Base-by-base conservation (phyloP, 2,329 filamentous ascomycete species). In the Coniochaeta sp. region DNA sequence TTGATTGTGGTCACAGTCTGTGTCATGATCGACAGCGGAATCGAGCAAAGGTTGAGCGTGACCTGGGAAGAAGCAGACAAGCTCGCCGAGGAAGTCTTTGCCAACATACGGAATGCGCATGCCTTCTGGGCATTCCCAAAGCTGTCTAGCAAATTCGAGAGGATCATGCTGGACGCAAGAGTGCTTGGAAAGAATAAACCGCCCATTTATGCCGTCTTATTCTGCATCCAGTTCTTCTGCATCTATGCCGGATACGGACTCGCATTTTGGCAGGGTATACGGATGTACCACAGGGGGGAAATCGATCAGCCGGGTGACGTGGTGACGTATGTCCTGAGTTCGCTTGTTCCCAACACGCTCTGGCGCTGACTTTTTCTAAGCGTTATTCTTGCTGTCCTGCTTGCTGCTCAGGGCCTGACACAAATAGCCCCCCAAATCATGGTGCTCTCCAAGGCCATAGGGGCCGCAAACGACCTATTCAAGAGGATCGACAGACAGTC, bases 201-300 rank as follows among this genome's bases (percentile, higher is more conserved):
- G 1, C 69, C 74, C 0, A 62, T 79, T 4, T 76, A 76, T 52
- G 75, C 74, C 17, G 65, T 79, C 3, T 63, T 81, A 10, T 80
- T 79, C 61, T 74, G 75, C 0, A 68, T 70, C 2, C 75, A 80
- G 62, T 81, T 79, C 66, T 79, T 79, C 60, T 77, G 75, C 60
- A 74, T 81, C 22, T 80, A 77, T 62, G 68, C 74, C 3, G 78
- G 77, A 4, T 80, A 79, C 61, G 77, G 72, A 0, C 69, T 82
- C 3, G 77, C 78, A 0, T 82, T 82, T 60, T 82, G 80, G 79
- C 77, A 81, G 61, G 80, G 80, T 0, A 73, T 81, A 62, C 68
- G 71, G 50, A 78, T 82, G 74, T 77, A 75, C 50, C 64, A 72
- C 3, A 66, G 66, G 0, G 79, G 78, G 1, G 78, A 81, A 63